Percentiles rank a stretch among this genome's conserved stretches.
These are phyloP conservation scores for Dendrocalamus latiflorus DNA, from an alignment of 202 grass and related monocot species.

Conservation along the genomic window DNA sequence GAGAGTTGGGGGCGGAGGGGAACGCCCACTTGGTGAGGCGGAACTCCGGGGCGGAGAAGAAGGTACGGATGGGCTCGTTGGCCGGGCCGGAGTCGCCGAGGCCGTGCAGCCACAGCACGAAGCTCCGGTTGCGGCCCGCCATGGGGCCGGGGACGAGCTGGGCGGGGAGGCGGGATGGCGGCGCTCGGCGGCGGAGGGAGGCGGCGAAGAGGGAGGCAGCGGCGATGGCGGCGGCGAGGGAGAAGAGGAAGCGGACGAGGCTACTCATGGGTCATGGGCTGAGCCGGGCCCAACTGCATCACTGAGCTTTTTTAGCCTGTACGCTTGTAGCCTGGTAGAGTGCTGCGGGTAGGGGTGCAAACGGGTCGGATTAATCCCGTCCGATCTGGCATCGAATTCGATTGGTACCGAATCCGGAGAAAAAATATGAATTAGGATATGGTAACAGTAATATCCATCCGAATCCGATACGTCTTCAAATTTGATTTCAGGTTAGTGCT, in stretches of 20 bases:
- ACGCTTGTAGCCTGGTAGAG: not conserved
- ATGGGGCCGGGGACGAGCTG: slow-evolving; percentile 1
- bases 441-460: too few relatives aligned
- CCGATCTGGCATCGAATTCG: too few relatives aligned
- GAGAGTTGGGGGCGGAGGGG: slow-evolving; percentile 60
- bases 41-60: slow-evolving; percentile 74
- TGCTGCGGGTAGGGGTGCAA: too few relatives aligned
- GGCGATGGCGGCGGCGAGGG: slow-evolving; percentile 46
- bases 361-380: too few relatives aligned
- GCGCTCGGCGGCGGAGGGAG: slow-evolving; percentile 25
- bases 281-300: not conserved
- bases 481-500: too few relatives aligned
- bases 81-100: slow-evolving; percentile 83
- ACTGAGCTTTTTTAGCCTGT: not conserved
- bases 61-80: slow-evolving; percentile 83
- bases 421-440: too few relatives aligned
- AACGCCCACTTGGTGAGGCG: slow-evolving; percentile 75
- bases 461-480: too few relatives aligned
- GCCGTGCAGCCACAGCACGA: slow-evolving; percentile 88
- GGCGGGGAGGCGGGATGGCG: not conserved
- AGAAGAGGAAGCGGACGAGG: slow-evolving; percentile 42
- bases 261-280: slow-evolving; percentile 36
- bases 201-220: too few relatives aligned
- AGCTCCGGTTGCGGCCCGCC: slow-evolving; percentile 53
- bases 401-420: too few relatives aligned